These are phyloP conservation scores for Hypoxylon perforatum DNA, from an alignment of 495 filamentous ascomycete genomes.

Conservation along the genomic window DNA sequence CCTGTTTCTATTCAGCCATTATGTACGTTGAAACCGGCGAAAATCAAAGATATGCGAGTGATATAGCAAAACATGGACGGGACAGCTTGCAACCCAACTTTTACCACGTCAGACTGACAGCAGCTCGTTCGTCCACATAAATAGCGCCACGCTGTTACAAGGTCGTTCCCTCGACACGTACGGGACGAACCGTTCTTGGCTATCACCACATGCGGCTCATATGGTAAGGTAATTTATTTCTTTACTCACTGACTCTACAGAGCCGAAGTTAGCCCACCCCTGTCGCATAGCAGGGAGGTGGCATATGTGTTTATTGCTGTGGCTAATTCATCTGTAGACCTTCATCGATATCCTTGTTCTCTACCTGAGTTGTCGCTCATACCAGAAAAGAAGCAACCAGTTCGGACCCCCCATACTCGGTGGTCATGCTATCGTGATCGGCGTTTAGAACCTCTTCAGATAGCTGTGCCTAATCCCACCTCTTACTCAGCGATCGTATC, in stretches of 20 bases:
- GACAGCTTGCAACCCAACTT: not conserved
- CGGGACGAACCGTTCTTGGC: constrained; percentile 1
- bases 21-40: constrained; percentile 23
- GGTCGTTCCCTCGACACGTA: not conserved
- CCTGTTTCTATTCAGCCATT: constrained; percentile 20
- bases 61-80: not conserved
- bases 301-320: not conserved
- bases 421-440: not conserved
- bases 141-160: not conserved
- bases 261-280: not conserved
- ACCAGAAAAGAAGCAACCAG: not conserved
- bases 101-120: constrained; percentile 6
- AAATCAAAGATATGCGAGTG: constrained; percentile 2
- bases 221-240: too few relatives aligned
- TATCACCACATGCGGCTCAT: constrained; percentile 13
- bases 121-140: not conserved
- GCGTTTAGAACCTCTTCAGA: not conserved
- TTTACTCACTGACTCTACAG: too few relatives aligned
- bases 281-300: constrained; percentile 2
- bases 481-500: constrained; percentile 1
- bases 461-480: not conserved
- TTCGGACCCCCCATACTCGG: not conserved
- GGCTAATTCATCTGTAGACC: not conserved
- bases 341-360: not conserved
- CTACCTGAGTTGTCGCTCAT: not conserved